Evolutionary conservation across 2,329 filamentous ascomycete genomes (phyloP).

Genomic region (Ophiostoma novo-ulmi): DNA sequence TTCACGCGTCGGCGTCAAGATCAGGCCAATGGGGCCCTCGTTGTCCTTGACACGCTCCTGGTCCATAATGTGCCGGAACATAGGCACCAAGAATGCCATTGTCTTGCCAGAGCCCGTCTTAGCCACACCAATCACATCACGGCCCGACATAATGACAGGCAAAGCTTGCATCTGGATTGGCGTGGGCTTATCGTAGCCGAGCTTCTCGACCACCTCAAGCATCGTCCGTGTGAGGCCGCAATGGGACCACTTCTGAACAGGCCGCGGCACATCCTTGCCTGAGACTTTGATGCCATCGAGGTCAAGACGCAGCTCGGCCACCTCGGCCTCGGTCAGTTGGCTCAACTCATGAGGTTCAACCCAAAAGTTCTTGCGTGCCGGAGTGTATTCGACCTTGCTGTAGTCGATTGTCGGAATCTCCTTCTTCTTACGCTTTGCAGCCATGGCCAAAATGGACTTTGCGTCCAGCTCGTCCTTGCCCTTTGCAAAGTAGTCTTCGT

Average conservation of each 20-base stretch:
- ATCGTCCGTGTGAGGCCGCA: constrained; percentile 85
- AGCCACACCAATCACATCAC: constrained; percentile 91
- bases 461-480: constrained; percentile 45
- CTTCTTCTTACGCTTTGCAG: constrained; percentile 78
- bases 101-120: constrained; percentile 99
- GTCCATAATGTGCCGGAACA: constrained; percentile 97
- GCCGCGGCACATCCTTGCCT: constrained; percentile 82
- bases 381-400: constrained; percentile 74
- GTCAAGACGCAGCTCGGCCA: constrained; percentile 74
- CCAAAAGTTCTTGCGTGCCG: constrained; percentile 93
- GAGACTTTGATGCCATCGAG: constrained; percentile 93
- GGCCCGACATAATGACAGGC: constrained; percentile 90
- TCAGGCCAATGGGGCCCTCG: constrained; percentile 81
- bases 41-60: constrained; percentile 74
- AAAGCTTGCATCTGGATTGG: constrained; percentile 94
- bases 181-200: constrained; percentile 84
- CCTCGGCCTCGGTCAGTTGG: constrained; percentile 77
- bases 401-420: constrained; percentile 88
- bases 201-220: constrained; percentile 72
- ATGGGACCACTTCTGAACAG: constrained; percentile 94
- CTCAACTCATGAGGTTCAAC: constrained; percentile 79
- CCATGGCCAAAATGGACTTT: constrained; percentile 48
- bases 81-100: constrained; percentile 87
- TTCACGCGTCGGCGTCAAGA: constrained; percentile 93
- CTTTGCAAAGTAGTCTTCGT: constrained; percentile 63